Conservation (phyloP, 2,329 filamentous ascomycete genomes). For the Whalleya microplaca region DNA sequence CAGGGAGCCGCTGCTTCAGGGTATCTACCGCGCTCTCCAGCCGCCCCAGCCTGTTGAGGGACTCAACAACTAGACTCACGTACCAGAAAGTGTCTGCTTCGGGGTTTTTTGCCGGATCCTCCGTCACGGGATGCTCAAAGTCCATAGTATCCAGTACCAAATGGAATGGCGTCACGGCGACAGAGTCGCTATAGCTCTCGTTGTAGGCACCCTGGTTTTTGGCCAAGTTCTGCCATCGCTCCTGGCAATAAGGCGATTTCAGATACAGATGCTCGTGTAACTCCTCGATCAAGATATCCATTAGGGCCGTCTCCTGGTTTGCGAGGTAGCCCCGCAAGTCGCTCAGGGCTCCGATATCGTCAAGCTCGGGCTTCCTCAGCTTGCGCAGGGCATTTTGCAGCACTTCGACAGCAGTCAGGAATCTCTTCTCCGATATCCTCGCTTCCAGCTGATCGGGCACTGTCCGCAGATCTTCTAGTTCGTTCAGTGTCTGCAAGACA, state of each 20-base stretch:
- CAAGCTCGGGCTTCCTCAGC: constrained; percentile 84
- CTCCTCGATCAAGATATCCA: constrained; percentile 96
- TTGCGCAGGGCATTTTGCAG: constrained; percentile 84
- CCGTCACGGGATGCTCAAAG: constrained; percentile 65
- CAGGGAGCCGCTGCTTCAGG: constrained; percentile 89
- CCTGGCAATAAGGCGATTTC: constrained; percentile 96
- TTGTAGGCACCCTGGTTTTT: constrained; percentile 63
- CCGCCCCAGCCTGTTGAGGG: constrained; percentile 85
- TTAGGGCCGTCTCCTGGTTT: constrained; percentile 89
- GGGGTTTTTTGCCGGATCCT: constrained; percentile 91
- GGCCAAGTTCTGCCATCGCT: constrained; percentile 86
- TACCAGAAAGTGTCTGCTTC: constrained; percentile 97
- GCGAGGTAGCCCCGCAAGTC: constrained; percentile 86
- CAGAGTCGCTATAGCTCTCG: constrained; percentile 52
- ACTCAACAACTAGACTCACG: constrained; percentile 83
- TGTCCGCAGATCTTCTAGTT: constrained; percentile 84
- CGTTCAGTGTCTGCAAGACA: constrained; percentile 79
- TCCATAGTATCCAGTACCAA: constrained; percentile 64
- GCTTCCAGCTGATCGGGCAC: constrained; percentile 93
- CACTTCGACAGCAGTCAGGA: constrained; percentile 89
- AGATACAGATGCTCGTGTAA: constrained; percentile 96
- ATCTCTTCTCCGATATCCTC: constrained; percentile 93
- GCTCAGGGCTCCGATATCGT: constrained; percentile 84
- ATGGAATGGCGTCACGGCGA: constrained; percentile 58
- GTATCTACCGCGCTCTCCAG: constrained; percentile 85